These are phyloP conservation scores for Penicillium polonicum DNA, from an alignment of 2,329 filamentous ascomycete species.

Conservation along the genomic window DNA sequence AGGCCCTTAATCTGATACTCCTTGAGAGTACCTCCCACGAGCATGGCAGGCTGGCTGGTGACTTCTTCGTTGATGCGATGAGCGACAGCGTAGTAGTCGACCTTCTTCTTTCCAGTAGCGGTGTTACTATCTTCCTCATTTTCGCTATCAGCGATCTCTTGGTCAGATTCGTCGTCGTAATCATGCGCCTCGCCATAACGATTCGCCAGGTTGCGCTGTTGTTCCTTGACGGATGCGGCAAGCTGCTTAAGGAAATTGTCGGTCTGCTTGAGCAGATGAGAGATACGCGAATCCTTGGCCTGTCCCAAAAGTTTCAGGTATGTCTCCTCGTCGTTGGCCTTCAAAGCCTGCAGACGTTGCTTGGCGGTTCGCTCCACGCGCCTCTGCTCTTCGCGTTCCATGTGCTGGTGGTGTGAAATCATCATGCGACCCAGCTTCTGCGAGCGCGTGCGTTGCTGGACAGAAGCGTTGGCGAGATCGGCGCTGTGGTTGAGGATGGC, in stretches of 20 bases:
- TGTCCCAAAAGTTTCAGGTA: slow-evolving; percentile 97
- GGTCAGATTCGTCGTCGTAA: slow-evolving; percentile 60
- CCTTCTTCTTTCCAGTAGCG: slow-evolving; percentile 63
- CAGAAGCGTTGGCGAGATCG: slow-evolving; percentile 69
- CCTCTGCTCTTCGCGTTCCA: slow-evolving; percentile 99
- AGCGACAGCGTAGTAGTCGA: slow-evolving; percentile 98
- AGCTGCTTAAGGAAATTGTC: slow-evolving; percentile 97
- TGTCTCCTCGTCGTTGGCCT: slow-evolving; percentile 98
- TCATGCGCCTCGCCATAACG: slow-evolving; percentile 68
- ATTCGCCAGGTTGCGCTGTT: slow-evolving; percentile 80
- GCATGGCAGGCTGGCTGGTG: slow-evolving; percentile 73
- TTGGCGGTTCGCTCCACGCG: slow-evolving; percentile 96
- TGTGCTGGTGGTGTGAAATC: slow-evolving; percentile 86
- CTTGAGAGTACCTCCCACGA: slow-evolving; percentile 90
- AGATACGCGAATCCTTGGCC: slow-evolving; percentile 98
- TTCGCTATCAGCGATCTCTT: slow-evolving; percentile 66
- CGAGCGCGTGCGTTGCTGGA: slow-evolving; percentile 68
- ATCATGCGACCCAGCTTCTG: slow-evolving; percentile 88
- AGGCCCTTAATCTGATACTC: slow-evolving; percentile 98
- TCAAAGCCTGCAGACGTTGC: slow-evolving; percentile 97
- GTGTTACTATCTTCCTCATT: slow-evolving; percentile 61
- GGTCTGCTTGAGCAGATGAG: slow-evolving; percentile 92
- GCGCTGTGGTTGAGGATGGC: slow-evolving; percentile 79
- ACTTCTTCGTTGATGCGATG: slow-evolving; percentile 95
- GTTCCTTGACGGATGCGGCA: slow-evolving; percentile 87